Evolutionary conservation across 73 alveolate species (phyloP), one percentile per base, ranked within the genome.

Genomic region (Tetrahymena elliotti): DNA sequence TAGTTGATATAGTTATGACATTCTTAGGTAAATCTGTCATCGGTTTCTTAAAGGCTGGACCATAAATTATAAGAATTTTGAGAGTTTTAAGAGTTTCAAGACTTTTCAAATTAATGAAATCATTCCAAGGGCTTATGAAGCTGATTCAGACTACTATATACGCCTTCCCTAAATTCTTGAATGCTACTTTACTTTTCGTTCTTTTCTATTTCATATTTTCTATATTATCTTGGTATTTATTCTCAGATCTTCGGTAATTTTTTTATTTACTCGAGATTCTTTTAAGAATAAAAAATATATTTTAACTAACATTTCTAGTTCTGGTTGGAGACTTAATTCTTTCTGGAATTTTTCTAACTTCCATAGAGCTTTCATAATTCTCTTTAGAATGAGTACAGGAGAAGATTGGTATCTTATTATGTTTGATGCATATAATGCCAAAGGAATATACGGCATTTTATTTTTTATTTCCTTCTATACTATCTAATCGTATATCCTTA

Each of bases 1-100:
- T 98, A 34, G 93, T 98, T 27, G 99, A 98, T 95, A 97, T 99
- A 15, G 38, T 98, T 33, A 93, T 99, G 95, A 95, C 97, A 39
- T 94, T 93, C 88, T 93, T 97, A 54, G 98, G 97, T 94, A 98
- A 98, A 6, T 94, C 97, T 2, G 95, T 97, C 38, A 94, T 96
- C 27, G 96, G 97, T 83, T 93, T 98, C 52, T 38, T 97, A 33
- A 53, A 97, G 35, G 98, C 95, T 3, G 99, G 99, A 33, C 99
- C 99, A 18, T 98, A 99, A 97, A 94, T 99, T 11, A 97, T 97
- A 84, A 97, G 99, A 94, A 98, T 98, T 12, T 95, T 99, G 83
- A 97, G 99, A 97, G 99, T 98, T 34, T 94, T 98, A 27, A 98
- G 99, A 93, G 98, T 97, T 12, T 95, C 99, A 11, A 96, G 99